phyloP scores from a whole-genome alignment of 164 flowering plant species.

The Buxus sempervirens region DNA sequence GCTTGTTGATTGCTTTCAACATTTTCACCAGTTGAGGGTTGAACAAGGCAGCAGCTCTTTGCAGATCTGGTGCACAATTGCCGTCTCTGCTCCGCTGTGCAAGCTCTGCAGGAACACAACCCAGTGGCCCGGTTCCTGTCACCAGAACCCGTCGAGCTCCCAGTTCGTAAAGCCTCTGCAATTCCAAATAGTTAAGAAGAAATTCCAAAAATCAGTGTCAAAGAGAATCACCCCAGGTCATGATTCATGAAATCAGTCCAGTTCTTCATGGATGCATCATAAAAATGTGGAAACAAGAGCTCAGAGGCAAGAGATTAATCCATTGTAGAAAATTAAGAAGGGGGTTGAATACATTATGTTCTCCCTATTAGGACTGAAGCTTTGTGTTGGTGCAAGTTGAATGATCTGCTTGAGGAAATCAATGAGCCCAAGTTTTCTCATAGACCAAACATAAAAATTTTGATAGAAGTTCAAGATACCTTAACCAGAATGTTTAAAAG shows the following conservation, averaged over 20 bases:
- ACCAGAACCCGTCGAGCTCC: slow-evolving; percentile 73
- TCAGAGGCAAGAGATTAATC: neutral
- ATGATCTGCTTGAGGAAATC: no score
- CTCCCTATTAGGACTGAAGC: no score
- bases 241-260: no score
- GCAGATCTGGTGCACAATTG: slow-evolving; percentile 43
- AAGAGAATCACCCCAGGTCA: neutral
- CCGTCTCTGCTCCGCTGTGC: slow-evolving; percentile 54
- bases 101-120: slow-evolving; percentile 70
- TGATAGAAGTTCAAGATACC: no score
- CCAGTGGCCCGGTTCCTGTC: slow-evolving; percentile 85
- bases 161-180: slow-evolving; percentile 59
- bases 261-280: neutral
- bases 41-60: slow-evolving; percentile 49
- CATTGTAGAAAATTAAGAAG: no score
- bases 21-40: slow-evolving; percentile 54
- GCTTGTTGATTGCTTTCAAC: slow-evolving; percentile 42
- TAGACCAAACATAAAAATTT: no score
- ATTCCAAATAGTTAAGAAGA: neutral
- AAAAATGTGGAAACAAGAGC: neutral
- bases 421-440: no score
- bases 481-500: no score
- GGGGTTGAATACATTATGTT: no score
- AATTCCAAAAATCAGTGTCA: neutral
- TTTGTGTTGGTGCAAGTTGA: no score